Conservation (phyloP, 192 early-diverging fungal species). For the Pilaira anomala region DNA sequence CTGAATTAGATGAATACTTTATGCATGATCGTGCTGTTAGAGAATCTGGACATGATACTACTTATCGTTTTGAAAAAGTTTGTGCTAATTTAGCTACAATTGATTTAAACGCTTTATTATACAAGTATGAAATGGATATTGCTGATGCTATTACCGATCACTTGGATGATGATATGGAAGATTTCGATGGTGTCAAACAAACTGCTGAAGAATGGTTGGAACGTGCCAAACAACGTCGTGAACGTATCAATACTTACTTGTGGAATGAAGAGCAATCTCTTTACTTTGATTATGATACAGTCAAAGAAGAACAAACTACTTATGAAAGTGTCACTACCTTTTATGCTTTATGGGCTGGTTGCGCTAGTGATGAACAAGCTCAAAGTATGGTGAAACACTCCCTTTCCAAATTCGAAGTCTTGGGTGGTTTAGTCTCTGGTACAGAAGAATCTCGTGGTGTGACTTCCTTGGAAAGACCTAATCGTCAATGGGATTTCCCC, state of each 20-base stretch:
- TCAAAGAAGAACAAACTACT: constrained; percentile 52
- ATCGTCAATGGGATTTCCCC: constrained; percentile 92
- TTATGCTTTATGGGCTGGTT: constrained; percentile 90
- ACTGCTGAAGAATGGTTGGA: constrained; percentile 58
- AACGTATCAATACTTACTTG: constrained; percentile 72
- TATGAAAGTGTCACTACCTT: constrained; percentile 90
- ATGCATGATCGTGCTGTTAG: constrained; percentile 95
- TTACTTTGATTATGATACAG: constrained; percentile 90
- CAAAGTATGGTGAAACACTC: constrained; percentile 57
- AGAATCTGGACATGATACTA: constrained; percentile 95
- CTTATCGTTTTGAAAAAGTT: constrained; percentile 86
- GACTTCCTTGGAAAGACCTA: constrained; percentile 80
- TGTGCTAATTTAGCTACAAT: constrained; percentile 91
- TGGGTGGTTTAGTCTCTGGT: constrained; percentile 87
- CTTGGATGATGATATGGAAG: constrained; percentile 55
- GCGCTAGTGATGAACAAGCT: constrained; percentile 73
- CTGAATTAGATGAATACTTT: constrained; percentile 91
- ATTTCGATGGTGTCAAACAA: constrained; percentile 41
- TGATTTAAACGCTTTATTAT: constrained; percentile 89
- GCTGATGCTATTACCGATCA: constrained; percentile 62
- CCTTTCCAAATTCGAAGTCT: constrained; percentile 79
- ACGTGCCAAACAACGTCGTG: constrained; percentile 59
- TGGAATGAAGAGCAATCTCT: constrained; percentile 80
- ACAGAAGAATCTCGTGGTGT: constrained; percentile 84
- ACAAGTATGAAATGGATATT: constrained; percentile 94